phyloP scores from a whole-genome alignment of 208 protist genomes.

The Entamoeba invadens region DNA sequence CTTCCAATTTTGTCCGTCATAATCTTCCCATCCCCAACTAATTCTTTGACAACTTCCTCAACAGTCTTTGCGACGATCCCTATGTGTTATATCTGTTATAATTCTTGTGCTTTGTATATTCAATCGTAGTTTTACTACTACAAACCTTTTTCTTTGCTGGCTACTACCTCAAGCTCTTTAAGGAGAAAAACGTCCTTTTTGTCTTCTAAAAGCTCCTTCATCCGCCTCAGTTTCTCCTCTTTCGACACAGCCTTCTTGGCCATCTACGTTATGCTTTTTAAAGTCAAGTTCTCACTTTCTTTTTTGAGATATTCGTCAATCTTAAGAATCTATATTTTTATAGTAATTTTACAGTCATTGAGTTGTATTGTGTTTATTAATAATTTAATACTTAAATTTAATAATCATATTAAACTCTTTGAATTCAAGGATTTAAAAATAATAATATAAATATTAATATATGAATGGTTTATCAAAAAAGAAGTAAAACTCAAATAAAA shows the following conservation, averaged over 20 bases:
- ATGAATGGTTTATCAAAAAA: not conserved
- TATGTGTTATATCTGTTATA: not conserved
- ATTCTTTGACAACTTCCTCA: slow-evolving; percentile 8
- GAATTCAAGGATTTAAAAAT: not conserved
- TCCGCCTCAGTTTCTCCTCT: slow-evolving; percentile 27
- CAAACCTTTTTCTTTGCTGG: slow-evolving; percentile 27
- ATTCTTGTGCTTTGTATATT: slow-evolving; percentile 10
- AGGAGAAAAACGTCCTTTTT: slow-evolving; percentile 18
- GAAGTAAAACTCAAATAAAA: not conserved
- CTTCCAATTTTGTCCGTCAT: slow-evolving; percentile 20
- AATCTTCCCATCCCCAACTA: slow-evolving; percentile 16
- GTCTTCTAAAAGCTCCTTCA: slow-evolving; percentile 25
- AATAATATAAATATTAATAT: not conserved
- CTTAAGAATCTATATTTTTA: not conserved
- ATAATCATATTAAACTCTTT: not conserved
- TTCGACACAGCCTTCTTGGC: slow-evolving; percentile 19
- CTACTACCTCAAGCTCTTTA: slow-evolving; percentile 30
- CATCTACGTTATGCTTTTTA: too few relatives aligned
- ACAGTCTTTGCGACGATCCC: slow-evolving; percentile 6
- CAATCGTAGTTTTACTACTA: too few relatives aligned
- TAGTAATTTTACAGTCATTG: not conserved
- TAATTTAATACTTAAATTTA: not conserved
- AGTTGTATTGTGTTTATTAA: not conserved
- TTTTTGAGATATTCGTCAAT: not conserved
- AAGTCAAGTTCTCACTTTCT: not conserved